Evolutionary conservation across 805 yeast species (phyloP), one percentile per base, ranked within the genome.

Genomic region (Saccharomycopsis guyanensis): DNA sequence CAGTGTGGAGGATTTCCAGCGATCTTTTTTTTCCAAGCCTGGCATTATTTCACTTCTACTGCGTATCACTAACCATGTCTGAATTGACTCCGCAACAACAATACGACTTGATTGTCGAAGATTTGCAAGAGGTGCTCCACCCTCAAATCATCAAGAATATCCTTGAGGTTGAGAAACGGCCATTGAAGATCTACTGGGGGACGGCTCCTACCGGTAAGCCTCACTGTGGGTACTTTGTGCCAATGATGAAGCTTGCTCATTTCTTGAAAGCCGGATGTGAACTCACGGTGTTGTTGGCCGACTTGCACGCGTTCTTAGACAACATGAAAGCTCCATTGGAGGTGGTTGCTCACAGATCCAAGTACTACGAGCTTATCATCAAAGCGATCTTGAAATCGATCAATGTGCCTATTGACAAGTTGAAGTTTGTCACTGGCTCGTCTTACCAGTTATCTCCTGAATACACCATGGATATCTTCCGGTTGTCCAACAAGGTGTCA

Each of bases 121-220:
- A 82, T 61, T 76, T 93, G 50, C 97, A 93, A 66, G 99, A 93
- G 70, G 91, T 84, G 43, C 75, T 93, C 50, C 87, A 91, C 63
- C 82, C 78, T 34, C 89, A 85, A 64, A 86, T 88, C 65, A 86
- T 91, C 66, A 84, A 84, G 61, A 76, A 87, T 60, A 78, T 87
- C 29, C 70, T 89, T 51, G 93, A 85, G 61, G 81, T 75, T 46
- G 83, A 86, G 59, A 78, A 86, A 57, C 79, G 95, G 57, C 86
- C 93, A 12, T 66, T 94, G 55, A 84, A 79, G 59, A 68, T 93
- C 59, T 93, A 93, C 78, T 93, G 97, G 97, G 99, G 99, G 56
- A 89, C 97, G 18, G 99, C 99, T 5, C 97, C 99, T 51, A 93
- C 99, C 3, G 99, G 99, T 44, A 86, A 78, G 66, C 96, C 97